Conservation (phyloP, 345 rosid species). For the Conringia planisiliqua region DNA sequence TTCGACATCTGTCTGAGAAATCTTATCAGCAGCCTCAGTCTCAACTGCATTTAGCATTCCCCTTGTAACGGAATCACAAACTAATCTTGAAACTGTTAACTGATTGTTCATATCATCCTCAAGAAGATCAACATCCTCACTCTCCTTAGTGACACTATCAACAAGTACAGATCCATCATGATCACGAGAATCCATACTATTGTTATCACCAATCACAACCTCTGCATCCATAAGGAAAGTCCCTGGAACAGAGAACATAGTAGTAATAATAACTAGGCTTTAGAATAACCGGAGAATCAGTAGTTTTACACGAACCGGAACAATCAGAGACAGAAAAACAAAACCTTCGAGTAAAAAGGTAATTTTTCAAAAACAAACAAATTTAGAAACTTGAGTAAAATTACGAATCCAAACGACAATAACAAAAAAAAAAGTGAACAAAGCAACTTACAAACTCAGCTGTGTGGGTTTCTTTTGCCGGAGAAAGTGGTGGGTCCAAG, state of each 20-base stretch:
- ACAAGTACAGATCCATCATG: background rate
- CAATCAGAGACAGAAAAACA: background rate
- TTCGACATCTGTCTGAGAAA: slow-evolving; percentile 50
- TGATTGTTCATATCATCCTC: slow-evolving; percentile 44
- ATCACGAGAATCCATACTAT: background rate
- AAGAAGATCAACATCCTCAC: slow-evolving; percentile 31
- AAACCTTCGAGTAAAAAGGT: background rate
- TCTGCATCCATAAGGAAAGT: slow-evolving; percentile 14
- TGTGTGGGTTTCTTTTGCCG: background rate
- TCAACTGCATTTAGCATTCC: slow-evolving; percentile 59
- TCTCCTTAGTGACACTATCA: slow-evolving; percentile 32
- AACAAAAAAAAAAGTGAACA: background rate
- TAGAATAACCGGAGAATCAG: background rate
- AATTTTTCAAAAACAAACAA: background rate
- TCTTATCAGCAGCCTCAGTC: slow-evolving; percentile 52
- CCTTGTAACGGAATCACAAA: slow-evolving; percentile 57
- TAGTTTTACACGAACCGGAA: background rate
- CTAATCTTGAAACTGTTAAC: slow-evolving; percentile 60
- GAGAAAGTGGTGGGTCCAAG: background rate
- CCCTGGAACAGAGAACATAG: background rate
- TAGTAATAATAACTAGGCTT: background rate
- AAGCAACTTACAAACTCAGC: background rate
- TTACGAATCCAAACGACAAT: background rate
- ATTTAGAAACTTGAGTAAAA: background rate
- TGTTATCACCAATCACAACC: background rate